Percentiles rank a stretch among this genome's conserved stretches.
phyloP scores from a whole-genome alignment of 1,284 basidiomycete genomes.

The Golubevia sp. region DNA sequence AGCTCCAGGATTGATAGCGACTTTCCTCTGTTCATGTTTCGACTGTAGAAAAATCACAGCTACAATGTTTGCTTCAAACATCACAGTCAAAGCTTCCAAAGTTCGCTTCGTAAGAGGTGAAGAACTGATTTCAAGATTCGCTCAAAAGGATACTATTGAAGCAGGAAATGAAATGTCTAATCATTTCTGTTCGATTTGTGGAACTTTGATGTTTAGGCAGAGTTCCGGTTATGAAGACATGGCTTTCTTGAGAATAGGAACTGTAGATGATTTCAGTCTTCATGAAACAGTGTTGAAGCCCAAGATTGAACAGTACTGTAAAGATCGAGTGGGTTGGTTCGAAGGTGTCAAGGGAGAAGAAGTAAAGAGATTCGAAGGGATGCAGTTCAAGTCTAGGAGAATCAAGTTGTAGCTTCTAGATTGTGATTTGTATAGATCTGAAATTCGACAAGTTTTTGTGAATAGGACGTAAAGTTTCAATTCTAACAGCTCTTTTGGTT shows the following conservation, averaged over 20 bases:
- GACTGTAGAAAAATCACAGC: conserved; percentile 61
- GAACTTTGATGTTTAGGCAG: conserved; percentile 57
- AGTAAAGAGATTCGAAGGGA: background rate
- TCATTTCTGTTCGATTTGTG: conserved; percentile 60
- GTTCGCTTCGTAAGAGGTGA: conserved; percentile 49
- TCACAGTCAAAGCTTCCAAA: conserved; percentile 41
- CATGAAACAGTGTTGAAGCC: conserved; percentile 55
- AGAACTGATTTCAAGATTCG: conserved; percentile 40
- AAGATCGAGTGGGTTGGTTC: conserved; percentile 52
- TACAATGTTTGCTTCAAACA: conserved; percentile 60
- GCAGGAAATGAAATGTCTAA: conserved; percentile 56
- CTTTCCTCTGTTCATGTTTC: conserved; percentile 59
- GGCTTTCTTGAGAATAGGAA: conserved; percentile 49
- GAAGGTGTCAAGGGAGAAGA: conserved; percentile 17
- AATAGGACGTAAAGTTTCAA: background rate
- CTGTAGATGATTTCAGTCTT: conserved; percentile 58
- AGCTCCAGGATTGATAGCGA: conserved; percentile 42
- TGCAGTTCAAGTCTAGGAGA: background rate
- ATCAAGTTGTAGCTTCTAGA: background rate
- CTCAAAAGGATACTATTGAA: conserved; percentile 32
- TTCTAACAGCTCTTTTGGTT: background rate
- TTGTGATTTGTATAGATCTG: background rate
- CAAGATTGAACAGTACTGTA: conserved; percentile 43
- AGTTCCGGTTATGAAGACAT: conserved; percentile 26
- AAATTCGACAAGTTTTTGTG: background rate